Evolutionary conservation across 2,329 filamentous ascomycete species (phyloP).

Genomic region (Phyllosticta citribraziliensis): DNA sequence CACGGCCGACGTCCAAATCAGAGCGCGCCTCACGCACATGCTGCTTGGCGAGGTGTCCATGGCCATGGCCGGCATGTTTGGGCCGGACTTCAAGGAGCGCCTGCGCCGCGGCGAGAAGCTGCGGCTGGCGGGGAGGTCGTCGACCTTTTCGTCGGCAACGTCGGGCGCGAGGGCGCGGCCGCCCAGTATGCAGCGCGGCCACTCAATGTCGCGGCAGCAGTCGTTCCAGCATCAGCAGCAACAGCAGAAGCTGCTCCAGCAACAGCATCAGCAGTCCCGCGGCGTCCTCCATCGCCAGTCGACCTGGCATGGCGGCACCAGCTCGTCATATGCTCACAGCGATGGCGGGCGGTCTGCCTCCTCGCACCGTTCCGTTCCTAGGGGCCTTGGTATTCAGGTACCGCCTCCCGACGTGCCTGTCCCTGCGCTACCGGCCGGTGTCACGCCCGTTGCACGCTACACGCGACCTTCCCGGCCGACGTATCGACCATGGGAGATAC

Average conservation of each 20-base stretch:
- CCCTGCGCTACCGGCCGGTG: neutral
- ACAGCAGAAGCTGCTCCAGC: neutral
- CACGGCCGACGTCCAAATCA: neutral
- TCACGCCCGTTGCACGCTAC: neutral
- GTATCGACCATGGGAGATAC: neutral
- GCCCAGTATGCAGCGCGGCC: neutral
- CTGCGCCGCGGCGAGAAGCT: neutral
- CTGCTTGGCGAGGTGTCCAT: neutral
- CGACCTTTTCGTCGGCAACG: neutral
- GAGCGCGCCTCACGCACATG: neutral
- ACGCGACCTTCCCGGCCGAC: neutral
- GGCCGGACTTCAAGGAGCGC: neutral
- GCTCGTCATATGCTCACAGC: neutral
- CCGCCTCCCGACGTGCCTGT: neutral
- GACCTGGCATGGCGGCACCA: neutral
- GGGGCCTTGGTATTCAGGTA: neutral
- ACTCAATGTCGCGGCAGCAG: neutral
- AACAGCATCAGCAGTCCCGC: neutral
- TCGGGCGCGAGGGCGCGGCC: neutral
- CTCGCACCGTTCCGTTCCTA: neutral
- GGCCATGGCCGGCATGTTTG: neutral
- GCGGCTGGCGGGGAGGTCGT: neutral
- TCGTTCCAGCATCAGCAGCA: neutral
- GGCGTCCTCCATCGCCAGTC: neutral
- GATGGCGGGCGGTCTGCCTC: neutral